Conservation (phyloP, 2,329 filamentous ascomycete species). For the Verticillium klebahnii region DNA sequence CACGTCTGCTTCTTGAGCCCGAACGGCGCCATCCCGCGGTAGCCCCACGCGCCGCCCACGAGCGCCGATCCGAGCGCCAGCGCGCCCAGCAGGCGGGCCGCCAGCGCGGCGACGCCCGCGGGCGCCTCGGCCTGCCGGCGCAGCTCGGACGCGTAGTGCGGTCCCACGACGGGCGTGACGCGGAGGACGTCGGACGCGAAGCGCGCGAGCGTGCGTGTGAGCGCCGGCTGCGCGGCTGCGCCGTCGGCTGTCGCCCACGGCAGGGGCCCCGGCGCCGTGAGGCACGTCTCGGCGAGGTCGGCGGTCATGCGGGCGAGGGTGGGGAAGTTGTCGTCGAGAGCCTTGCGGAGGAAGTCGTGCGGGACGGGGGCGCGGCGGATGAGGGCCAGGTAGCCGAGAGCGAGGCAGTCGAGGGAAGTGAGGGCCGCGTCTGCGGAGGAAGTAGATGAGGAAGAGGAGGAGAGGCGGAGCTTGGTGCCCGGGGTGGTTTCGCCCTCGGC, state of each 20-base stretch:
- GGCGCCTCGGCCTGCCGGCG: slow-evolving; percentile 29
- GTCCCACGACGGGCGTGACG: slow-evolving; percentile 28
- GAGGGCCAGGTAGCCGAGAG: slow-evolving; percentile 73
- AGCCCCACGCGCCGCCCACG: slow-evolving; percentile 33
- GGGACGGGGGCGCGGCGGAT: slow-evolving; percentile 53
- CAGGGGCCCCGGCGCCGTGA: slow-evolving; percentile 16
- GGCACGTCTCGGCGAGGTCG: slow-evolving; percentile 18
- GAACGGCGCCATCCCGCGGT: slow-evolving; percentile 37
- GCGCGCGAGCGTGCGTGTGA: slow-evolving; percentile 21
- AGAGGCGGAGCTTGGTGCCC: slow-evolving; percentile 23
- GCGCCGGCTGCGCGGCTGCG: slow-evolving; percentile 13
- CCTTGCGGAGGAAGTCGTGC: slow-evolving; percentile 33
- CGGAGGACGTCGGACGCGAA: slow-evolving; percentile 29
- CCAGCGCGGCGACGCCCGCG: slow-evolving; percentile 17
- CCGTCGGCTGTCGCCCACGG: slow-evolving; percentile 16
- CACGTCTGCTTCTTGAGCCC: slow-evolving; percentile 41
- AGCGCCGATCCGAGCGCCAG: slow-evolving; percentile 34
- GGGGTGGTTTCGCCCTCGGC: slow-evolving; percentile 18
- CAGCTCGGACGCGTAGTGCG: slow-evolving; percentile 29
- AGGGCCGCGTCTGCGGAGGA: slow-evolving; percentile 25
- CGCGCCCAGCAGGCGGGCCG: slow-evolving; percentile 30
- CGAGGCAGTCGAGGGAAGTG: slow-evolving; percentile 72
- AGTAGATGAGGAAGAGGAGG: slow-evolving; percentile 11
- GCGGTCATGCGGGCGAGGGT: slow-evolving; percentile 24
- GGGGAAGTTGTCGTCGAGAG: slow-evolving; percentile 19